A percentile compares a stretch with the other conserved stretches of the same genome.
Conservation (phyloP, 2,329 filamentous ascomycete genomes). For the Aspergillus tubingensis region DNA sequence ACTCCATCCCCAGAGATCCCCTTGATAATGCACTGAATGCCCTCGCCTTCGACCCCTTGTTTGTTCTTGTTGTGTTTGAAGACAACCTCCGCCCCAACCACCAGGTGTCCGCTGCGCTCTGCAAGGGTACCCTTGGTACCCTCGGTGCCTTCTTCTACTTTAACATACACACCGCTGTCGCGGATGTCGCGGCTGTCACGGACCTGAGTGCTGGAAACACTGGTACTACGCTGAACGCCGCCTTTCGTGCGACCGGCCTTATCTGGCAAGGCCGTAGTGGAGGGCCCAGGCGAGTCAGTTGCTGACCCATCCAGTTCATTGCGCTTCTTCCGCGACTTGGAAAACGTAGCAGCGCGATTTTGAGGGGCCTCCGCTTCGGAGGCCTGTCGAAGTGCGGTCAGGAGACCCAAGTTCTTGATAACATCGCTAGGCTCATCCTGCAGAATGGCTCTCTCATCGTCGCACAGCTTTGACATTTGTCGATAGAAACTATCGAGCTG, state of each 20-base stretch:
- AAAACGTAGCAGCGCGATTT: slow-evolving; percentile 39
- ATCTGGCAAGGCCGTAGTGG: slow-evolving; percentile 40
- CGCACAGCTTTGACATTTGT: slow-evolving; percentile 49
- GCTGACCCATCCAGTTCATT: slow-evolving; percentile 47
- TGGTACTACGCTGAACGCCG: slow-evolving; percentile 41
- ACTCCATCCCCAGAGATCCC: slow-evolving; percentile 70
- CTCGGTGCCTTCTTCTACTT: slow-evolving; percentile 47
- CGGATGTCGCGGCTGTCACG: slow-evolving; percentile 40
- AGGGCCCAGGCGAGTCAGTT: slow-evolving; percentile 49
- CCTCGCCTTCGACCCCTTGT: slow-evolving; percentile 53
- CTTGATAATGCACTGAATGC: slow-evolving; percentile 76
- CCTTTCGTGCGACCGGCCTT: slow-evolving; percentile 49
- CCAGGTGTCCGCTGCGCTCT: slow-evolving; percentile 47
- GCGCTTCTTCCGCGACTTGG: slow-evolving; percentile 51
- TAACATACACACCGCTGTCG: slow-evolving; percentile 38
- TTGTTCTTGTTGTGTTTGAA: slow-evolving; percentile 55
- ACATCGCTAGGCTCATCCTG: slow-evolving; percentile 53
- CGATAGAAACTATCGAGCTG: slow-evolving; percentile 50
- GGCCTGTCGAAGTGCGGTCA: slow-evolving; percentile 51
- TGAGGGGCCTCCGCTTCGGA: slow-evolving; percentile 49
- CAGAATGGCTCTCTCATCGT: slow-evolving; percentile 52
- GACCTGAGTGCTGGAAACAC: slow-evolving; percentile 44
- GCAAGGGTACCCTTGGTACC: slow-evolving; percentile 46
- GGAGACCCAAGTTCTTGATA: slow-evolving; percentile 52
- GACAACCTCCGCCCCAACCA: slow-evolving; percentile 52